Evolutionary conservation across 257 asterid genomes (phyloP).

Genomic region (Knoxia roxburghii): DNA sequence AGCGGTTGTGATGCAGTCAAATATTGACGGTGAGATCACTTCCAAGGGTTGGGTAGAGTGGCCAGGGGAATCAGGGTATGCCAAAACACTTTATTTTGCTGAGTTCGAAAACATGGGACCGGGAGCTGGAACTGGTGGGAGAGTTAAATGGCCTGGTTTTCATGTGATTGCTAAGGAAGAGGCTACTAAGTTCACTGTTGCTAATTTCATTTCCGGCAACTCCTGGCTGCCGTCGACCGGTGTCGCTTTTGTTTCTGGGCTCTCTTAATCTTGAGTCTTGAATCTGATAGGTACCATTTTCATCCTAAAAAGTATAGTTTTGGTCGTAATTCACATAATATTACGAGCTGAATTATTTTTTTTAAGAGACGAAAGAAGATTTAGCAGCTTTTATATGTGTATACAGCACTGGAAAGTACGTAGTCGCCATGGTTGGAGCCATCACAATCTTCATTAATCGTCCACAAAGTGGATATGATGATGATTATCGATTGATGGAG

Average conservation of each 20-base stretch:
- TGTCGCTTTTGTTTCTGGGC: constrained; percentile 50
- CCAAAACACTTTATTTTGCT: constrained; percentile 43
- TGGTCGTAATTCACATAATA: too few relatives aligned
- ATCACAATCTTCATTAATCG: too few relatives aligned
- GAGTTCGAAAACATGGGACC: constrained; percentile 52
- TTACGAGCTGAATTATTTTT: too few relatives aligned
- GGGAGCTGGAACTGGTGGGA: constrained; percentile 35
- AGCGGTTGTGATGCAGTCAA: constrained; percentile 61
- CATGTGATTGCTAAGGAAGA: constrained; percentile 37
- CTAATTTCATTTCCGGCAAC: constrained; percentile 48
- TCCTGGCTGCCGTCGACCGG: constrained; percentile 76
- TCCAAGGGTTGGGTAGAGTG: constrained; percentile 66
- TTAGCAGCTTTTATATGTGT: too few relatives aligned
- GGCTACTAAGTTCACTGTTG: constrained; percentile 49
- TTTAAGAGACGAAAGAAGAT: too few relatives aligned
- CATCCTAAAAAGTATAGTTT: too few relatives aligned
- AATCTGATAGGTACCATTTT: too few relatives aligned
- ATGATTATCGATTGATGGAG: too few relatives aligned
- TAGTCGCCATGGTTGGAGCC: too few relatives aligned
- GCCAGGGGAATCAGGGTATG: constrained; percentile 40
- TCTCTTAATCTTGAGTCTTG: too few relatives aligned
- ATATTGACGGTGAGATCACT: constrained; percentile 41
- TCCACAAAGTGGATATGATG: too few relatives aligned
- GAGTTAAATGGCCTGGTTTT: constrained; percentile 61
- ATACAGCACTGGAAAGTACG: too few relatives aligned